Evolutionary conservation across 2,329 filamentous ascomycete genomes (phyloP).

Genomic region (Tolypocladium ophioglossoides): DNA sequence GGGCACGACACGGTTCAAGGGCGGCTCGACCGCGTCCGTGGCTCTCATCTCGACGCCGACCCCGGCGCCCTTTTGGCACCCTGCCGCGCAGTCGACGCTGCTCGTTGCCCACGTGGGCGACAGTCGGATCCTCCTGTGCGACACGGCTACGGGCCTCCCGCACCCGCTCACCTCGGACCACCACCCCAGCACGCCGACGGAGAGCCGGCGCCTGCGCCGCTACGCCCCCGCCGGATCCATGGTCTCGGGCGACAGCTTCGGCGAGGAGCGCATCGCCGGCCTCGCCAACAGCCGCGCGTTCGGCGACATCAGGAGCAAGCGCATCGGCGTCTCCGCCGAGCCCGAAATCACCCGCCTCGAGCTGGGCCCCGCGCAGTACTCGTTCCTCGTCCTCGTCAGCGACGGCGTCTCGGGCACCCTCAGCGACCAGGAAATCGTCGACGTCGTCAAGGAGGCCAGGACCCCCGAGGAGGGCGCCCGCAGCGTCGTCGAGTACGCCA

Average conservation of each 20-base stretch:
- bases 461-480: conserved; percentile 80
- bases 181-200: conserved; percentile 78
- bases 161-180: conserved; percentile 82
- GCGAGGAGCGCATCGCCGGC: conserved; percentile 88
- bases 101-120: conserved; percentile 88
- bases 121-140: conserved; percentile 81
- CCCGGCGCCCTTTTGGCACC: conserved; percentile 90
- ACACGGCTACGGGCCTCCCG: conserved; percentile 70
- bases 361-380: conserved; percentile 72
- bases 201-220: conserved; percentile 72
- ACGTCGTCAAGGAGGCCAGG: conserved; percentile 85
- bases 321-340: conserved; percentile 88
- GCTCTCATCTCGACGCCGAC: conserved; percentile 88
- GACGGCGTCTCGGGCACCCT: conserved; percentile 84
- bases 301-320: conserved; percentile 84
- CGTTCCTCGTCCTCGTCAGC: conserved; percentile 77
- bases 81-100: conserved; percentile 71
- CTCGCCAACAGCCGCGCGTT: conserved; percentile 92
- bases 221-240: conserved; percentile 69
- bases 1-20: conserved; percentile 71
- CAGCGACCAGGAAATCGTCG: conserved; percentile 89
- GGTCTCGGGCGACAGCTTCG: conserved; percentile 83
- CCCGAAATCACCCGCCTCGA: conserved; percentile 77
- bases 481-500: conserved; percentile 76
- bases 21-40: conserved; percentile 84